Evolutionary conservation across 208 protist species (phyloP), one percentile per base, ranked within the genome.

Genomic region (Borovskyia barvae): DNA sequence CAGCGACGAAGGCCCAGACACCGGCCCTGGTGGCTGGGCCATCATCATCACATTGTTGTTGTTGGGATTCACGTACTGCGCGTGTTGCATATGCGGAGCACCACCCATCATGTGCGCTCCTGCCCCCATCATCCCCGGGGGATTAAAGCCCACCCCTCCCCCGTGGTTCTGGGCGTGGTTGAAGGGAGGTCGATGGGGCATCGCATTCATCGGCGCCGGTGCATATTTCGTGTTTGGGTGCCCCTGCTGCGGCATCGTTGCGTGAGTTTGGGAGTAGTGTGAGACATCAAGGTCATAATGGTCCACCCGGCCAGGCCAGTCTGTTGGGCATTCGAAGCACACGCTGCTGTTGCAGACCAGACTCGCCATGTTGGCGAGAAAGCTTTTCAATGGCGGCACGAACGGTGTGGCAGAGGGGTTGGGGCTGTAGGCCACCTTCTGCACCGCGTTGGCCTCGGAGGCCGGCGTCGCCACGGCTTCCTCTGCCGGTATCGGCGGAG

Each of bases 221-320:
- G 63, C 49, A 35, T 53, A 63, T 49, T 72, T 72, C 48, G 45
- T 39, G 52, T 62, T 66, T 17, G 40, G 47, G 11, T 54, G 65
- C 56, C 48, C 43, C 28, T 50, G 62, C 53, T 46, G 56, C 54
- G 39, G 42, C 28, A 29, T 32, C 25, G 30, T 30, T 17, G 33
- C 24, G 41, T 54, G 45, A 33, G 57, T 46, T 46, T 65, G 75
- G 14, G 82, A 82, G 64, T 91, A 87, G 9, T 70, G 59, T 25
- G 80, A 87, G 55, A 77, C 81, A 52, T 91, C 84, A 15, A 72
- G 67, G 64, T 91, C 84, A 42, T 85, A 91, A 70, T 75, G 49
- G 37, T 72, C 46, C 36, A 75, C 56, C 30, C 77, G 74, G 32
- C 81, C 85, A 2, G 85, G 81, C 85, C 85, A 92, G 33, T 77